Evolutionary conservation across 2,329 filamentous ascomycete species (phyloP).

Genomic region (Diaporthe humulicola): DNA sequence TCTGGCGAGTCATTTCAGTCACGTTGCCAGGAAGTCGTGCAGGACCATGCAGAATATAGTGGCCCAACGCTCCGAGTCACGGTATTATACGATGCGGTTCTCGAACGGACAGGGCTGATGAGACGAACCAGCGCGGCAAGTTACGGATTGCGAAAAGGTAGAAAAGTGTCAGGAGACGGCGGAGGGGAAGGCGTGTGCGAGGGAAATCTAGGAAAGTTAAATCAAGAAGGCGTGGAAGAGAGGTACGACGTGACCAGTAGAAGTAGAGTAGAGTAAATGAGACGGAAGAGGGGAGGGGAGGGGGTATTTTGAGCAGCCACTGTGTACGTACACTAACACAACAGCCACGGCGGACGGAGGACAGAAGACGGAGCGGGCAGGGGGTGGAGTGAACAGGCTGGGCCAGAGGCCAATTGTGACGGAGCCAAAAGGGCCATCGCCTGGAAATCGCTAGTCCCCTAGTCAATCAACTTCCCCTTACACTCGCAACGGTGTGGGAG

Average conservation of each 20-base stretch:
- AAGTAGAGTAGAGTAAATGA: neutral
- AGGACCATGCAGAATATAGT: conserved; percentile 20
- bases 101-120: neutral
- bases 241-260: neutral
- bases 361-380: conserved; percentile 27
- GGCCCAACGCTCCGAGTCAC: conserved; percentile 28
- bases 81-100: conserved; percentile 15
- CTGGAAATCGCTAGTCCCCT: conserved; percentile 23
- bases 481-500: conserved; percentile 36
- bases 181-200: neutral
- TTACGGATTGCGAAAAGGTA: neutral
- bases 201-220: conserved; percentile 33
- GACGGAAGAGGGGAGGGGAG: conserved; percentile 9
- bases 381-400: conserved; percentile 11
- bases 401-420: conserved; percentile 26
- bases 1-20: conserved; percentile 36
- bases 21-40: conserved; percentile 7
- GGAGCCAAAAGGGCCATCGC: conserved; percentile 16
- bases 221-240: conserved; percentile 29
- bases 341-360: conserved; percentile 25
- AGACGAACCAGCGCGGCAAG: conserved; percentile 9
- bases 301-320: neutral
- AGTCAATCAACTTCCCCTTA: conserved; percentile 27
- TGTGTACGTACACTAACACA: neutral
- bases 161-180: neutral